Base-by-base conservation (phyloP, 495 filamentous ascomycete genomes). In the Xylona heveae region DNA sequence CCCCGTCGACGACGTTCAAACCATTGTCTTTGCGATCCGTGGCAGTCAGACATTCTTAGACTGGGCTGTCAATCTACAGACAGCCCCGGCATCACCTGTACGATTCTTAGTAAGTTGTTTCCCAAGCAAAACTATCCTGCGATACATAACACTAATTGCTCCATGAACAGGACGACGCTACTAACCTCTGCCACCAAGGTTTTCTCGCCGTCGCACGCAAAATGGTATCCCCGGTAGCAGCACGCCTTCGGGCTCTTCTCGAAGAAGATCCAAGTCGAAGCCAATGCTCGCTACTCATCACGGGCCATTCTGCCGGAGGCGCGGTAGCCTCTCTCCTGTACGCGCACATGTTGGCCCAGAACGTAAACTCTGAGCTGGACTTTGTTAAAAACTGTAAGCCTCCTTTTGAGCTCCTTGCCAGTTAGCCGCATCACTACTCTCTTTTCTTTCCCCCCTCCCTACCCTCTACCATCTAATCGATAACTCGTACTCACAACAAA, bases 261-360 rank as follows among this genome's bases (percentile, higher is more conserved):
- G 59, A 71, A 41, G 72, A 81, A 37, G 62, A 83, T 41, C 74
- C 77, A 0, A 47, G 50, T n/a, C 61, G 77, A 13, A 58, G 62
- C 3, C 55, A 58, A 15, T 74, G 72, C 42, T 78, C 71, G 9
- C 64, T 90, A 4, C 53, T 90, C 6, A 73, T 90, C 36, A 85
- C 79, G 0, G 80, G 80, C 2, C 80, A 88, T 42, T 80, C 74
- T 5, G 80, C 80, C 0, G 80, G 80, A 10, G 80, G 80, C 3
- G 80, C 80, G 4, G 67, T 91, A 0, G 80, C 80, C 3, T 60
- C 64, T 5, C 55, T 91, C 9, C 60, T 88, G 1, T 91, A 77
- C 48, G 62, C 64, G 22, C 80, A 91, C 52, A 78, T 88, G 64
- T 57, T 82, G 16, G 61, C 73, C 2, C 51, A 52, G 14, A 49